Evolutionary conservation across 1,284 basidiomycete species (phyloP), one percentile per base, ranked within the genome.

Genomic region (Pseudozyma tsukubaensis): DNA sequence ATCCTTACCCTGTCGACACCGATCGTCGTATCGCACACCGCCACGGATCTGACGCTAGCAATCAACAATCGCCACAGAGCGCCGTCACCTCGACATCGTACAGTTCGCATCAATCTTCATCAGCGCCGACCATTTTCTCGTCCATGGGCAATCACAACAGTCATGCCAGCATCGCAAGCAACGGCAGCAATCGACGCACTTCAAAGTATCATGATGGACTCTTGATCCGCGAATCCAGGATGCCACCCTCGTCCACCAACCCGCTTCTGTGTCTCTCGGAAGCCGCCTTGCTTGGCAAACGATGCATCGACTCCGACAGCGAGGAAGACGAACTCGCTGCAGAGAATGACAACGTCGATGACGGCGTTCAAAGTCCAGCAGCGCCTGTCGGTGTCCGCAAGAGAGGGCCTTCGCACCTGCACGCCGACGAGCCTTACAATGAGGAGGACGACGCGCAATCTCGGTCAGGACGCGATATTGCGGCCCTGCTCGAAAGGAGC

Each of bases 201-300:
- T 73, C 71, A 49, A 73, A 68, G 43, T 73, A 73, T 39, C 71
- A 73, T 39, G 71, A 73, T 42, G 71, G 71, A 21, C 71, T 68
- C 35, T 45, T 73, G 44, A 73, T 73, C 37, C 71, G 71, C 12
- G 71, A 73, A 52, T 64, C 71, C 1, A 59, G 49, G 32, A 73
- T 73, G 71, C 71, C 71, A 12, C 71, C 71, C 24, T 73, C 71
- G 0, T 73, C 71, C 8, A 73, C 71, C 51, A 73, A 73, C 24
- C 71, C 71, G 7, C 71, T 73, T 21, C 61, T 73, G 35, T 73
- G 71, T 47, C 65, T 73, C 36, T 73, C 71, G 9, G 71, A 73
- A 55, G 71, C 71, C n/a, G 71, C 71, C 3, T 55, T 73, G 3
- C 24, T 29, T 29, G 71, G 71, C 39, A 73, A 73, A 43, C 65